Base-by-base conservation (phyloP, 2,329 filamentous ascomycete species). In the Alternaria arborescens region DNA sequence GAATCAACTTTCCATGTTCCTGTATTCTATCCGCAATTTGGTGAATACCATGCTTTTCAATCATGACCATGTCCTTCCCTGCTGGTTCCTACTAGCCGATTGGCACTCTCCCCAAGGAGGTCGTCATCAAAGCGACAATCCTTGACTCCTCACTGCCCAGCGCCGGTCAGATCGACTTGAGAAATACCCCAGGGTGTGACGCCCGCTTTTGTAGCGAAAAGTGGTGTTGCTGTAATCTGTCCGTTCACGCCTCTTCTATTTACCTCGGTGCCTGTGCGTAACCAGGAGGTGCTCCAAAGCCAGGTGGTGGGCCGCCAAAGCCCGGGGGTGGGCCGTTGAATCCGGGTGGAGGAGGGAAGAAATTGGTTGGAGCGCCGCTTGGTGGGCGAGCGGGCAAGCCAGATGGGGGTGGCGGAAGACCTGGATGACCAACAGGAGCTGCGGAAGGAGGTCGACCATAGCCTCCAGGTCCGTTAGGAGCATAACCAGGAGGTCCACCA, bases 351-450 rank as follows among this genome's bases (percentile, higher is more conserved):
- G 74, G 74, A 28, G 71, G 67, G 28, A 67, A 73, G 58, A 67
- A 72, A 58, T 70, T 75, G 5, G 69, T 59, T 55, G 86, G 83
- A 14, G 86, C 89, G 10, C 89, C 90, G 42, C 89, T 89, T 4
- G 90, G 90, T n/a, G 90, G 90, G 40, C 90, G 82, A 58, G 89
- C 88, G 40, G 90, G 90, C 26, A 89, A 76, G 28, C 85, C 85
- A 8, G 85, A 81, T 14, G 86, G 85, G 34, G 88, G 86, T 48
- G 88, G 86, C 14, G 86, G 84, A 14, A 89, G 84, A 30, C 87
- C 83, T 56, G 82, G 78, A 55, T 71, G 72, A 8, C 62, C 68
- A 46, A 60, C 55, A 24, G 70, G 69, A 24, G 66, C 62, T 28
- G 55, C 56, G n/a, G 67, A 67, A 41, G 72, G 75, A 40, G 75